A percentile compares a stretch with the other conserved stretches of the same genome.
phyloP scores from a whole-genome alignment of 1,284 basidiomycete genomes.

The Cutaneotrichosporon sp. region DNA sequence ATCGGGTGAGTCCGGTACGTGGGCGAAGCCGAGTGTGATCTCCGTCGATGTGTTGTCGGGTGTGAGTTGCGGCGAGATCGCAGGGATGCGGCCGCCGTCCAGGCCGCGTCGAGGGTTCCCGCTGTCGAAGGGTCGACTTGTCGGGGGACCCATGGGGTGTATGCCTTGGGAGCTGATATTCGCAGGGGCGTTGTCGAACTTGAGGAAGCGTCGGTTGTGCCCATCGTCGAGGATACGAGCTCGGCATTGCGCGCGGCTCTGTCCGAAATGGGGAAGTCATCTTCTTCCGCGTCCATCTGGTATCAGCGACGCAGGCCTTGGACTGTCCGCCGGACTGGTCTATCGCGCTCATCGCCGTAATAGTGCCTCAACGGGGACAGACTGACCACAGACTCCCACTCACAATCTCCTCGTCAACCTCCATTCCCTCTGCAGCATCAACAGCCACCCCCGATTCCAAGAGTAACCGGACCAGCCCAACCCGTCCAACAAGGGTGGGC shows the following conservation, averaged over 20 bases:
- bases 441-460: neutral
- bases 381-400: neutral
- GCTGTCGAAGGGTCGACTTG: neutral
- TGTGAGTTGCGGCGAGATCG: neutral
- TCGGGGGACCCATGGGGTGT: neutral
- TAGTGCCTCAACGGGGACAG: neutral
- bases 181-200: neutral
- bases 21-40: neutral
- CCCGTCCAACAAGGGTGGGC: neutral
- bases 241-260: neutral
- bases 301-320: neutral
- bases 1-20: too few relatives aligned
- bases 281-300: neutral
- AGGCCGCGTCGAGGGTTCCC: too few relatives aligned
- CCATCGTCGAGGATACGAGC: neutral
- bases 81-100: neutral
- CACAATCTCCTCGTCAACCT: conserved; percentile 1
- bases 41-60: too few relatives aligned
- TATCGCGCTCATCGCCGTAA: too few relatives aligned
- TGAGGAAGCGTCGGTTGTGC: neutral
- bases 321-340: too few relatives aligned
- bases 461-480: neutral
- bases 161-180: neutral
- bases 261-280: neutral
- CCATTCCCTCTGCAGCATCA: neutral